These are phyloP conservation scores for Fusarium acutatum DNA, from an alignment of 2,329 filamentous ascomycete species.

Conservation along the genomic window DNA sequence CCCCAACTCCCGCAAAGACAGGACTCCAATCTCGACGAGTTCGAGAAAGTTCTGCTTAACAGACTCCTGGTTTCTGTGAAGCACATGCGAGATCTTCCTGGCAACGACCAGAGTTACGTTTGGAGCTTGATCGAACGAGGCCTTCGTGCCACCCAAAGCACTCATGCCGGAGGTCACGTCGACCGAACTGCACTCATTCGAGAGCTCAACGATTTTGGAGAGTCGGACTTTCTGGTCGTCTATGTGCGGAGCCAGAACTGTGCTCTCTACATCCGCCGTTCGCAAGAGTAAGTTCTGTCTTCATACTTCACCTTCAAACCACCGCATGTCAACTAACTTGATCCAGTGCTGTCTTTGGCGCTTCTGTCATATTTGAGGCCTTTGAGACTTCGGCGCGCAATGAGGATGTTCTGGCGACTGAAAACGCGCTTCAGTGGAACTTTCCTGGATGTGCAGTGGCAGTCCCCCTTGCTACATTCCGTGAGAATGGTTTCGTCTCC, in stretches of 20 bases:
- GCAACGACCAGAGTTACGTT: slow-evolving; percentile 10
- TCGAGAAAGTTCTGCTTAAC: slow-evolving; percentile 24
- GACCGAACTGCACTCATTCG: slow-evolving; percentile 25
- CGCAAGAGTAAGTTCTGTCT: slow-evolving; percentile 38
- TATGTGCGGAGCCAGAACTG: slow-evolving; percentile 44
- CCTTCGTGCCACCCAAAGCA: slow-evolving; percentile 28
- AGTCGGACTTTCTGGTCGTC: slow-evolving; percentile 29
- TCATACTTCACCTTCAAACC: not conserved
- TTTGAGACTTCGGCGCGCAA: slow-evolving; percentile 68
- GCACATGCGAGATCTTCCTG: slow-evolving; percentile 20
- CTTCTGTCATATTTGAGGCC: slow-evolving; percentile 56
- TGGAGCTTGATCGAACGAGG: slow-evolving; percentile 33
- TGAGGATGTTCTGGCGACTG: slow-evolving; percentile 59
- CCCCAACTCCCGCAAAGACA: slow-evolving; percentile 34
- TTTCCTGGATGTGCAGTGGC: slow-evolving; percentile 66
- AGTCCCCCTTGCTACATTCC: slow-evolving; percentile 49
- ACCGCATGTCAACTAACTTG: not conserved
- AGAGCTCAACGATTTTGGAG: slow-evolving; percentile 25
- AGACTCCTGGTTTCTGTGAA: slow-evolving; percentile 26
- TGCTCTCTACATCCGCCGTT: slow-evolving; percentile 42
- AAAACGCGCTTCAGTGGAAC: slow-evolving; percentile 63
- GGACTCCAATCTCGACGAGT: slow-evolving; percentile 19
- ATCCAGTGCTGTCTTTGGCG: slow-evolving; percentile 35
- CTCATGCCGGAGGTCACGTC: slow-evolving; percentile 25
- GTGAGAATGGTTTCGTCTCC: slow-evolving; percentile 34